Percentiles rank a stretch among this genome's conserved stretches.
Conservation (phyloP, 805 yeast genomes). For the Starmerella scarabaei region DNA sequence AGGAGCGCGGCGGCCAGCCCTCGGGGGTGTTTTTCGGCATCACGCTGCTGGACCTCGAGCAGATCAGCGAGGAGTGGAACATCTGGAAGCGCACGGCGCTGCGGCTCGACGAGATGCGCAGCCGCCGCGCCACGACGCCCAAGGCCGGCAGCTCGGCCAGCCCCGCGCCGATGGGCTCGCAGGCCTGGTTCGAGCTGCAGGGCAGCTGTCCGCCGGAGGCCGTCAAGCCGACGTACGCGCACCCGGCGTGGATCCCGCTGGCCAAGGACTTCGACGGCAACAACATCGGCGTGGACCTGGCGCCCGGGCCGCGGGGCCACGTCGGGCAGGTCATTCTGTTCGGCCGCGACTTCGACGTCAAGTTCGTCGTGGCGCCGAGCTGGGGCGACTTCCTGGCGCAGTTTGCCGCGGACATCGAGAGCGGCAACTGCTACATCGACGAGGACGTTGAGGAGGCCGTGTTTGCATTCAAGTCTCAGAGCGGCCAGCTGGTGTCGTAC, state of each 20-base stretch:
- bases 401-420: constrained; percentile 78
- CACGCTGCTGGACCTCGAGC: constrained; percentile 67
- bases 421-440: constrained; percentile 63
- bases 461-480: constrained; percentile 36
- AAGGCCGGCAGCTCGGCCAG: not conserved
- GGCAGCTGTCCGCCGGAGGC: constrained; percentile 65
- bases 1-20: constrained; percentile 61
- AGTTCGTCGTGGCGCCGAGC: constrained; percentile 70
- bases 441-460: constrained; percentile 51
- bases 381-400: constrained; percentile 80
- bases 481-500: constrained; percentile 59
- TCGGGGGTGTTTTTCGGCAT: constrained; percentile 71
- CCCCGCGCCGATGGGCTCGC: not conserved
- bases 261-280: constrained; percentile 83
- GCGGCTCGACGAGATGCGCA: constrained; percentile 19
- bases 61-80: constrained; percentile 64
- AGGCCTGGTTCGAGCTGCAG: constrained; percentile 35
- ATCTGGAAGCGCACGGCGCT: constrained; percentile 54
- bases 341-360: constrained; percentile 89
- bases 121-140: constrained; percentile 3
- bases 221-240: constrained; percentile 68
- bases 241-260: constrained; percentile 83
- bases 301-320: constrained; percentile 63
- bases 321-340: constrained; percentile 88
- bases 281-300: constrained; percentile 79